Base-by-base conservation (phyloP, 1,139 yeast species). In the Meyerozyma carpophila region DNA sequence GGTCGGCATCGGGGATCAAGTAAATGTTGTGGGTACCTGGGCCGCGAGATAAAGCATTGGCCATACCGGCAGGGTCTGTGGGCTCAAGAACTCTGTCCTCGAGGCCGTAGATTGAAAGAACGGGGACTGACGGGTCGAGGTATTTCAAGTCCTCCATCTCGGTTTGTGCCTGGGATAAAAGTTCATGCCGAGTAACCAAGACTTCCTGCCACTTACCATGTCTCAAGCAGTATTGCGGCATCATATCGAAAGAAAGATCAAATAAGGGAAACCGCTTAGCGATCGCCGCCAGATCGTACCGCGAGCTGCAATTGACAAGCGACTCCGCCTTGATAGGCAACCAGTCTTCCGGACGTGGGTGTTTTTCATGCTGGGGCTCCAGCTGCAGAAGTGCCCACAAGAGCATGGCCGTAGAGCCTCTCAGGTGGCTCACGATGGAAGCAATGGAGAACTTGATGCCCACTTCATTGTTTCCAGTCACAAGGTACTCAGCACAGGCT, bases 371-470 rank as follows among this genome's bases (percentile, higher is more conserved):
- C 26, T 34, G 37, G n/a, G 37, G 37, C 9, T 34, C 26, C 37
- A 34, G 37, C 37, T 77, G 79, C 41, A 61, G 52, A 37, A 73
- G 47, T 1, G 84, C 82, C 89, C 94, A 90, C 45, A 77, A 66
- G 54, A 87, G 81, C 81, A 82, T 79, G n/a, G 93, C 84, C 21
- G 85, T 76, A 1, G 79, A 71, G 4, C 95, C 97, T 47, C 97
- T 68, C 0, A 96, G 87, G 59, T 91, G 98, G 2, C 81, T 83
- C 31, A 87, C 68, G 5, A 84, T 68, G 2, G 83, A 60, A 42
- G 78, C 77, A 10, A 88, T 63, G 3, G 73, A 61, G 44, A 83
- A 65, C 34, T 63, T 60, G 10, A 63, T 60, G 0, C 68, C 71
- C 32, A 65, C 44, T 8, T 75, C 68, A 47, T 71, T 71, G 18